phyloP scores from a whole-genome alignment of 2,329 filamentous ascomycete species.

The Beauveria scarabaeidicola region DNA sequence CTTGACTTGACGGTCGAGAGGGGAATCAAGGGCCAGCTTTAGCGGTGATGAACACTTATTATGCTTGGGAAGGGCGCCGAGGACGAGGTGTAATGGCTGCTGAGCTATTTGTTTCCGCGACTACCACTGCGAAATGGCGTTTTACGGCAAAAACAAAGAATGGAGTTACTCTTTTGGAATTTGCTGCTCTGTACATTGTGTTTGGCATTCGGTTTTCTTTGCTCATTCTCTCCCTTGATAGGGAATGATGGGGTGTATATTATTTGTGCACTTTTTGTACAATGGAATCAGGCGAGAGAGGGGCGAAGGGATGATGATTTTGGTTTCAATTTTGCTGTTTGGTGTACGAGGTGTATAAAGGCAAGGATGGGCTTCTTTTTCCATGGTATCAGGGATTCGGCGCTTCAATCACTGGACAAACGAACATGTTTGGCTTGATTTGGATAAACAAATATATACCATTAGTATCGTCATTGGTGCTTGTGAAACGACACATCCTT shows the following conservation, averaged over 20 bases:
- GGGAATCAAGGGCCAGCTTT: neutral
- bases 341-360: slow-evolving; percentile 9
- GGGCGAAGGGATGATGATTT: neutral
- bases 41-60: neutral
- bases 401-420: slow-evolving; percentile 7
- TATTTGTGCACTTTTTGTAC: slow-evolving; percentile 6
- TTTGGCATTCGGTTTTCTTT: neutral
- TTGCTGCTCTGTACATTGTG: slow-evolving; percentile 3
- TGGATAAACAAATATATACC: slow-evolving; percentile 7
- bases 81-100: neutral
- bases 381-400: slow-evolving; percentile 1
- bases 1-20: neutral
- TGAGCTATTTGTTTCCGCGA: neutral
- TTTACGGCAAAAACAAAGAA: slow-evolving; percentile 2
- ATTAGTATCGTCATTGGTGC: neutral
- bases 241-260: neutral
- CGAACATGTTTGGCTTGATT: slow-evolving; percentile 1
- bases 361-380: slow-evolving; percentile 1
- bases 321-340: neutral
- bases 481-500: neutral
- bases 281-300: neutral
- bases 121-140: slow-evolving; percentile 3
- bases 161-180: neutral
- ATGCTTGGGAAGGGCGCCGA: neutral
- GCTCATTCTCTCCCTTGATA: neutral